These are phyloP conservation scores for Neofusicoccum parvum DNA, from an alignment of 2,329 filamentous ascomycete species.

Conservation along the genomic window DNA sequence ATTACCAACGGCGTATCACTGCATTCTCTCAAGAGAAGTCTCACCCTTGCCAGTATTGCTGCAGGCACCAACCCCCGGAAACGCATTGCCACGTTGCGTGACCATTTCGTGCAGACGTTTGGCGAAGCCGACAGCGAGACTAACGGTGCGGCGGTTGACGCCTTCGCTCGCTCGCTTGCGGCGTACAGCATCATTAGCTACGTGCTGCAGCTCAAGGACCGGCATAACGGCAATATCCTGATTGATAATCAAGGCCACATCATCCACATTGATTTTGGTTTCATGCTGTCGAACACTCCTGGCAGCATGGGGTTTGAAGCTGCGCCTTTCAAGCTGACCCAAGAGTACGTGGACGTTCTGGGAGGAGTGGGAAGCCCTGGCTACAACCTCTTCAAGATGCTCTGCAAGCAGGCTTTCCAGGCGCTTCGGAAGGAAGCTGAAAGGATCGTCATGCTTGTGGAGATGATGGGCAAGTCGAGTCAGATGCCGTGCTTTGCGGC, in stretches of 20 bases:
- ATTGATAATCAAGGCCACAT: constrained; percentile 86
- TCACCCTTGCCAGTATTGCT: constrained; percentile 75
- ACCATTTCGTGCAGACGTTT: constrained; percentile 81
- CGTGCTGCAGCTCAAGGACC: constrained; percentile 79
- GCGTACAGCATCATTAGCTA: constrained; percentile 87
- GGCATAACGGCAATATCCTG: constrained; percentile 84
- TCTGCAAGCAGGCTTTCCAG: constrained; percentile 85
- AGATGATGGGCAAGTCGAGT: constrained; percentile 80
- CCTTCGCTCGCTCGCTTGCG: constrained; percentile 79
- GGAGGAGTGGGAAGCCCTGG: constrained; percentile 71
- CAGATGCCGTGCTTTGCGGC: constrained; percentile 83
- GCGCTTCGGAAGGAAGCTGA: constrained; percentile 77
- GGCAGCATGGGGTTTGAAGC: constrained; percentile 84
- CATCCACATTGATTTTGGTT: constrained; percentile 86
- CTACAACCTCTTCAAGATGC: constrained; percentile 73
- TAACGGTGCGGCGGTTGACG: constrained; percentile 72
- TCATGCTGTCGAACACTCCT: constrained; percentile 86
- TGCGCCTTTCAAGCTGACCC: constrained; percentile 82
- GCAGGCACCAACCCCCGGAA: constrained; percentile 72
- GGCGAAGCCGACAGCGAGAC: constrained; percentile 69
- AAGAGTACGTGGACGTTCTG: constrained; percentile 83
- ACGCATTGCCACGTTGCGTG: constrained; percentile 76
- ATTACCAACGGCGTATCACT: constrained; percentile 88
- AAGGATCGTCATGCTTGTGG: constrained; percentile 77
- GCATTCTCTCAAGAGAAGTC: constrained; percentile 78